Evolutionary conservation across 495 filamentous ascomycete genomes (phyloP), one percentile per base, ranked within the genome.

Genomic region (Pseudevernia furfuracea): DNA sequence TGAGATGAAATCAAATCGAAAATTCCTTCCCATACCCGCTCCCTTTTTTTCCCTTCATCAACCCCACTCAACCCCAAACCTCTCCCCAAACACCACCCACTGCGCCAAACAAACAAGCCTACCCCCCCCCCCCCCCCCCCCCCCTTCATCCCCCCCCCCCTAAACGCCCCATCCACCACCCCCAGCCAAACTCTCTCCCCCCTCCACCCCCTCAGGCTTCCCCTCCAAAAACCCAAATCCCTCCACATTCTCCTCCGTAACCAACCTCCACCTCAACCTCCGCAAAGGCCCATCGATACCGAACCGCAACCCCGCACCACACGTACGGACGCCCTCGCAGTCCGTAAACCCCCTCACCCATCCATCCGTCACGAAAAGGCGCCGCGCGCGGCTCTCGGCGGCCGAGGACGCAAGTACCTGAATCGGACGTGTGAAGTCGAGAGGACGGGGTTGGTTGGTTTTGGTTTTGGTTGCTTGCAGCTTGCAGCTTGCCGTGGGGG

Each of bases 171-270:
- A 55, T 71, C 67, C n/a, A 74, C 68, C 34, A 69, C 57, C 8
- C 66, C 58, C 32, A 25, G 19, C 65, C 34, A 25, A n/a, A 12
- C n/a, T n/a, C n/a, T 14, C 8, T 15, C 52, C 67, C 65, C 74
- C 46, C 15, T 17, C 15, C 17, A 19, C 15, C 15, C 17, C 19
- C 69, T 69, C 44, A 76, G 44, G 58, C 43, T 8, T 46, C 21
- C 43, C 7, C 21, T 21, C 19, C 21, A 23, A 9, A 10, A 84
- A 85, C 1, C 79, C 79, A 8, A 81, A 65, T 37, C 60, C 66
- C 58, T 80, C 74, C 1, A 81, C 71, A 64, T 74, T 75, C 38
- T 76, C 74, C 58, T 69, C 56, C 7, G 76, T 80, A 19, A 78
- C 62, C 9, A 79, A 61, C 25, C 67, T 58, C 34, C 46, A 37